Conservation (phyloP, 2,329 filamentous ascomycete species). For the Ascocoryne sarcoides region DNA sequence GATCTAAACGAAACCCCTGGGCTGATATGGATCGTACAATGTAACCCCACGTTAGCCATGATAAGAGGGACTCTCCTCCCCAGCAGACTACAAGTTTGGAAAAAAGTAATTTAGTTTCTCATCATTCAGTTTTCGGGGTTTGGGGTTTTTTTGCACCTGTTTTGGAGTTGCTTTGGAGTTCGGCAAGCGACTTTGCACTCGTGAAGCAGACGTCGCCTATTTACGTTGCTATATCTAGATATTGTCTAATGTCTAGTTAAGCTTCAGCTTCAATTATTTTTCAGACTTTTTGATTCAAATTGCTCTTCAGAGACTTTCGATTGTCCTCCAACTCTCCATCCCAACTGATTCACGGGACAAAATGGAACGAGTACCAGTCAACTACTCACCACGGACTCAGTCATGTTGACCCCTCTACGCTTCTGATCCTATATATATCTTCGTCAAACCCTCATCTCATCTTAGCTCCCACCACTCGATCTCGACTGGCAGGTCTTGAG, state of each 20-base stretch:
- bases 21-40: too few relatives aligned
- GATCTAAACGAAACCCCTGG: neutral
- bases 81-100: neutral
- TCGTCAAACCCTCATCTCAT: neutral
- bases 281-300: neutral
- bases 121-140: neutral
- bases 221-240: neutral
- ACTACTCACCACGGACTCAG: neutral
- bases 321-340: neutral
- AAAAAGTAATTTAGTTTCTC: neutral
- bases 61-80: too few relatives aligned
- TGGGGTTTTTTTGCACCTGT: neutral
- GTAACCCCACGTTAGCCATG: too few relatives aligned
- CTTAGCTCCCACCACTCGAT: neutral
- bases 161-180: neutral
- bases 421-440: too few relatives aligned
- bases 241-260: neutral
- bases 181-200: neutral
- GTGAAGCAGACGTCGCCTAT: neutral
- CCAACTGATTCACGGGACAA: neutral
- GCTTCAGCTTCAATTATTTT: neutral
- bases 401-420: neutral
- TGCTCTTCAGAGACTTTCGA: neutral
- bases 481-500: neutral
- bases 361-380: neutral